Conservation (phyloP, 1,284 basidiomycete genomes). For the Lentinula novae-zelandiae region DNA sequence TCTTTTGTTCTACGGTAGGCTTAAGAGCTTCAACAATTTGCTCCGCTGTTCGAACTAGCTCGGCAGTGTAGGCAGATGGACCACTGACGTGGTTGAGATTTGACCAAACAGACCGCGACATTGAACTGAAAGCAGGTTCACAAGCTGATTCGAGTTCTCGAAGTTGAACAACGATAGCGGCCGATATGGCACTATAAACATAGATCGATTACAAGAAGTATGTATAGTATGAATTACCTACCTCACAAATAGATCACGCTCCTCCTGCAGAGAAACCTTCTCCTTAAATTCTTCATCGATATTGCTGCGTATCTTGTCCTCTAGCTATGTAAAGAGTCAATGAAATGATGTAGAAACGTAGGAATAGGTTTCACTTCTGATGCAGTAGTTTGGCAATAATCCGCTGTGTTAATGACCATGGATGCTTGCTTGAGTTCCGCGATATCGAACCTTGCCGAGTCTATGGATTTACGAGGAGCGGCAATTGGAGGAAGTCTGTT, state of each 20-base stretch:
- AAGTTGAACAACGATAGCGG: conserved; percentile 73
- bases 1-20: conserved; percentile 85
- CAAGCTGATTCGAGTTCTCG: conserved; percentile 80
- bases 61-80: conserved; percentile 76
- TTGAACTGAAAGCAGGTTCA: conserved; percentile 71
- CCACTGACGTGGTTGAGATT: conserved; percentile 80
- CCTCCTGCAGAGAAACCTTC: conserved; percentile 78
- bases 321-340: conserved; percentile 54
- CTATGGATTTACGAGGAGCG: conserved; percentile 62
- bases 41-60: conserved; percentile 65
- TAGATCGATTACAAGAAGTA: conserved; percentile 5
- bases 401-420: conserved; percentile 92
- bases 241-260: conserved; percentile 88
- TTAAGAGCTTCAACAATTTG: conserved; percentile 65
- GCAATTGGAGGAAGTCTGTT: conserved; percentile 24
- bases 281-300: conserved; percentile 75
- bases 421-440: conserved; percentile 79
- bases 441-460: conserved; percentile 65
- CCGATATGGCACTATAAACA: conserved; percentile 67
- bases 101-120: conserved; percentile 78
- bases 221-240: conserved; percentile 28
- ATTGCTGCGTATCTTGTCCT: conserved; percentile 86
- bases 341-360: neutral
- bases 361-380: conserved; percentile 53
- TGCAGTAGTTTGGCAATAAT: conserved; percentile 94